Conservation (phyloP, 371 early-diverging fungal species). For the Massospora cicadina region DNA sequence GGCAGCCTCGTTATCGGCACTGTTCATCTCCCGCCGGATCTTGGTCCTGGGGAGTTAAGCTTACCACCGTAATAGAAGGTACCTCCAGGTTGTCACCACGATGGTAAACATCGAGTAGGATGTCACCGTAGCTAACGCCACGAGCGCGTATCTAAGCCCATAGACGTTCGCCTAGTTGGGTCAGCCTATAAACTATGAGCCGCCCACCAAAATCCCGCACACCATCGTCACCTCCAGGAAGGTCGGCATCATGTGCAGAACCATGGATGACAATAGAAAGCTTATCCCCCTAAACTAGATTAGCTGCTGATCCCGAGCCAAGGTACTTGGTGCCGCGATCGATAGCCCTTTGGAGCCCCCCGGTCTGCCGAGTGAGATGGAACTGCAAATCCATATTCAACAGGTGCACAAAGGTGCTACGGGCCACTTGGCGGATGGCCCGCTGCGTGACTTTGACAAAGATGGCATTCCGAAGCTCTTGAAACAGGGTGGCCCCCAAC, state of each 20-base stretch:
- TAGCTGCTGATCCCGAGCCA: not conserved
- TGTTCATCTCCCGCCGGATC: slow-evolving; percentile 76
- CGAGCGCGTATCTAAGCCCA: slow-evolving; percentile 65
- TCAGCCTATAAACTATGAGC: not conserved
- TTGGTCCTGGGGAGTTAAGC: slow-evolving; percentile 30
- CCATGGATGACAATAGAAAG: slow-evolving; percentile 75
- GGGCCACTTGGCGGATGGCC: slow-evolving; percentile 75
- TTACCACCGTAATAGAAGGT: slow-evolving; percentile 14
- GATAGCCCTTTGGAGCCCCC: slow-evolving; percentile 85
- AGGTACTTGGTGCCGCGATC: slow-evolving; percentile 88
- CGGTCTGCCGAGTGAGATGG: slow-evolving; percentile 82
- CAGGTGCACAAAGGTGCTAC: slow-evolving; percentile 74
- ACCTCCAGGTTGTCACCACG: slow-evolving; percentile 63
- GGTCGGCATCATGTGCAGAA: slow-evolving; percentile 87
- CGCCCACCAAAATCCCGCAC: slow-evolving; percentile 61
- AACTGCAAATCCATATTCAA: slow-evolving; percentile 69
- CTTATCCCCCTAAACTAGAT: slow-evolving; percentile 58
- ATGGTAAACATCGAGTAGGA: slow-evolving; percentile 81
- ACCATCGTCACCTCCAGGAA: slow-evolving; percentile 87
- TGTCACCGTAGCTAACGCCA: slow-evolving; percentile 67
- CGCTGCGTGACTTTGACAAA: slow-evolving; percentile 90
- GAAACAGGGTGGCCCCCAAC: slow-evolving; percentile 60
- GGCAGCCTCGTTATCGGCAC: slow-evolving; percentile 86
- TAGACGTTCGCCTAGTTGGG: slow-evolving; percentile 45
- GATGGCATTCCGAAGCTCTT: slow-evolving; percentile 83